Base-by-base conservation (phyloP, 2,329 filamentous ascomycete species). In the Samsoniella hepiali region DNA sequence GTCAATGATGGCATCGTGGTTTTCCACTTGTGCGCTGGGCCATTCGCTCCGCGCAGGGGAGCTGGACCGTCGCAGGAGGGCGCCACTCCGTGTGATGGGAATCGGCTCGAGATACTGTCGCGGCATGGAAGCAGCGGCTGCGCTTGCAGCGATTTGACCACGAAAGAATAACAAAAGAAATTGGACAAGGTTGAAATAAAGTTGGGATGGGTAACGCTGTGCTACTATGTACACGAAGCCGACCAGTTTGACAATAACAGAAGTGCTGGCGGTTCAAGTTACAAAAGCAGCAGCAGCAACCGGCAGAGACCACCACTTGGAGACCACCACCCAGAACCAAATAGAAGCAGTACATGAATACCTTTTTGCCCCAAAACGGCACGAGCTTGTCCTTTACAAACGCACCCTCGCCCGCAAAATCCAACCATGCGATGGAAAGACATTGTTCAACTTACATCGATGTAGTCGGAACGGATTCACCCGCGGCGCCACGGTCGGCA, bases 391-490 rank as follows among this genome's bases (percentile, higher is more conserved):
- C 8, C 7, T 27, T 55, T 51, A 32, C 22, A 47, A 47, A 47
- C n/a, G 45, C 22, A 27, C 10, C 3, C 10, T 27, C 29, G 22
- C 4, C 45, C 3, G 5, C 40, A 45, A 13, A 47, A 36, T n/a
- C n/a, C 40, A 49, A 58, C 6, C n/a, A 3, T 11, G 13, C 11
- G 13, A 40, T 2, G 10, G 38, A 13, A 15, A 40, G 44, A 7
- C 13, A 31, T 44, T 45, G 29, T 8, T 31, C 36, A 17, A 74
- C 75, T 75, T 64, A 77, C 75, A 71, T 67, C 74, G 70, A 58
- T 76, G 74, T 2, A 76, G 67, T 22, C 75, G 74, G 65, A 77
- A 77, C 0, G 75, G 75, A 69, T 77, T 73, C 45, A 72, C 72
- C 32, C 71, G 71, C 29, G 73, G 74, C 49, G 67, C 71, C 58